These are phyloP conservation scores for Pythium apleroticum DNA, from an alignment of 352 stramenopile species.

Conservation along the genomic window DNA sequence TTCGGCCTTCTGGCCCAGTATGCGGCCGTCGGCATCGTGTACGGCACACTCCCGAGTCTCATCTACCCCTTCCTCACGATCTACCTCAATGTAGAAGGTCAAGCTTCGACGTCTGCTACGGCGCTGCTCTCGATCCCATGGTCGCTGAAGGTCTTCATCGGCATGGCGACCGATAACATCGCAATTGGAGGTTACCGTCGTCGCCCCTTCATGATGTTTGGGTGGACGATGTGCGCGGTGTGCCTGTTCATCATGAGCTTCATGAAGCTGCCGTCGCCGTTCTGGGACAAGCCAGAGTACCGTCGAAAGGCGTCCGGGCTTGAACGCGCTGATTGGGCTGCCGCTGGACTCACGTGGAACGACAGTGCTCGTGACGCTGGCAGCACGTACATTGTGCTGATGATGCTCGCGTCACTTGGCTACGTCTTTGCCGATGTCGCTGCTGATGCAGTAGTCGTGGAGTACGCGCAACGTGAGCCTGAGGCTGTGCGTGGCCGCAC, in stretches of 20 bases:
- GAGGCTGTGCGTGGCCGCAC: constrained; percentile 21
- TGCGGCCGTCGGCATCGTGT: constrained; percentile 31
- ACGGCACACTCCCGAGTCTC: constrained; percentile 31
- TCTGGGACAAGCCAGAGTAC: constrained; percentile 21
- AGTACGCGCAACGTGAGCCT: constrained; percentile 25
- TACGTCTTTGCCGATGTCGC: constrained; percentile 39
- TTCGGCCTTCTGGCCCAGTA: constrained; percentile 34
- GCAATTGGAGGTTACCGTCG: constrained; percentile 40
- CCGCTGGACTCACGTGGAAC: constrained; percentile 19
- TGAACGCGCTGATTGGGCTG: not conserved
- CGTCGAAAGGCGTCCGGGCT: not conserved
- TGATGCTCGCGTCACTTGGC: constrained; percentile 33
- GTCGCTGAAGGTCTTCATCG: constrained; percentile 42
- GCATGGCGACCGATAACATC: constrained; percentile 36
- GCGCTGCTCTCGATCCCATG: constrained; percentile 33
- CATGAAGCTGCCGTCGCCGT: constrained; percentile 26
- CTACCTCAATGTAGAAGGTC: constrained; percentile 35
- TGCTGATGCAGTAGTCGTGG: constrained; percentile 34
- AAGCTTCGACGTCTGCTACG: constrained; percentile 26
- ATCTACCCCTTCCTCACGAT: constrained; percentile 32
- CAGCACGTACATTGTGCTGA: constrained; percentile 31
- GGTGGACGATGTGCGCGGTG: constrained; percentile 27
- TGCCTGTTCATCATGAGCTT: constrained; percentile 32
- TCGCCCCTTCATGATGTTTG: constrained; percentile 40
- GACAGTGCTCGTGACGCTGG: constrained; percentile 24